Conservation (phyloP, 805 yeast species). For the Yarrowia sp. region DNA sequence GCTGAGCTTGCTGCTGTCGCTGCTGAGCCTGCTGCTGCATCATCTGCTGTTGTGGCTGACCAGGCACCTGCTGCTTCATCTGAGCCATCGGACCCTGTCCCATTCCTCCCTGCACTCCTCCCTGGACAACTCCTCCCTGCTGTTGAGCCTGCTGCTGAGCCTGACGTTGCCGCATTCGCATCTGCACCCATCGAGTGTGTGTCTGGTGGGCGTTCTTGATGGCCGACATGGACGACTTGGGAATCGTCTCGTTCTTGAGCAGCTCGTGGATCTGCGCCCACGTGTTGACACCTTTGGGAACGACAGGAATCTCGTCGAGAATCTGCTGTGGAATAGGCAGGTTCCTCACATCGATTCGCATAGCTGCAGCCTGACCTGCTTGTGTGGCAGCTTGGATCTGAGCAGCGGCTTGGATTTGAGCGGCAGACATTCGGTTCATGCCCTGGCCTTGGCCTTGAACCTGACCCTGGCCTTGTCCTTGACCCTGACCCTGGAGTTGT, state of each 20-base stretch:
- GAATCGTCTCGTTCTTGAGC: slow-evolving; percentile 55
- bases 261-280: slow-evolving; percentile 77
- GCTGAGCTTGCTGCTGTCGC: not conserved
- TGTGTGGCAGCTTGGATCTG: slow-evolving; percentile 22
- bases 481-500: too few relatives aligned
- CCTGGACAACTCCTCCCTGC: slow-evolving; percentile 22
- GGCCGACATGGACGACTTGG: slow-evolving; percentile 55
- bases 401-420: slow-evolving; percentile 14
- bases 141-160: slow-evolving; percentile 33
- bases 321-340: slow-evolving; percentile 71
- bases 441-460: slow-evolving; percentile 16
- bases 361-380: slow-evolving; percentile 32
- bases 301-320: slow-evolving; percentile 63
- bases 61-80: not conserved
- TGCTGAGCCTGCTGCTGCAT: slow-evolving; percentile 9
- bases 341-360: slow-evolving; percentile 47
- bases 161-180: slow-evolving; percentile 28
- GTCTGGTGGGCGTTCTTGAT: slow-evolving; percentile 63
- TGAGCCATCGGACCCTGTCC: not conserved
- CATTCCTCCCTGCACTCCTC: not conserved
- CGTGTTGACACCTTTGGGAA: slow-evolving; percentile 75
- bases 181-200: slow-evolving; percentile 36
- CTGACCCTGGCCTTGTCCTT: slow-evolving; percentile 20
- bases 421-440: not conserved
- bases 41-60: not conserved